These are phyloP conservation scores for Mangifera indica DNA, from an alignment of 345 rosid species.

Conservation along the genomic window DNA sequence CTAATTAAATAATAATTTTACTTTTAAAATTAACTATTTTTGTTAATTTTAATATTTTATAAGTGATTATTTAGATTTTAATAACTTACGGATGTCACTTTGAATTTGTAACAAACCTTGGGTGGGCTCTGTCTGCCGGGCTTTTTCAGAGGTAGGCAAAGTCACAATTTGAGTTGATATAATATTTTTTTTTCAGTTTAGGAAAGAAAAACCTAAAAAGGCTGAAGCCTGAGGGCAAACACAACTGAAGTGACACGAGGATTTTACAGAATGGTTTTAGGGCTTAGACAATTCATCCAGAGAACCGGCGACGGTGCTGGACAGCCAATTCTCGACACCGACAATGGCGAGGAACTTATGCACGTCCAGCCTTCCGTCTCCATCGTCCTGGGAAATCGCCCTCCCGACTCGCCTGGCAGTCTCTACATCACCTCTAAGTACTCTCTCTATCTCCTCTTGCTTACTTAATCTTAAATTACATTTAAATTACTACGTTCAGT, in stretches of 20 bases:
- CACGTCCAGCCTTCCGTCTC: constrained; percentile 72
- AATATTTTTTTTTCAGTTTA: too few relatives aligned
- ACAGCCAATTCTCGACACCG: constrained; percentile 56
- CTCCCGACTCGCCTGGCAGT: constrained; percentile 75
- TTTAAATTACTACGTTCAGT: not conserved
- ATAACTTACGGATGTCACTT: too few relatives aligned
- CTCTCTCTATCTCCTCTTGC: not conserved
- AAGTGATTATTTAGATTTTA: too few relatives aligned
- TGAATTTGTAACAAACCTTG: too few relatives aligned
- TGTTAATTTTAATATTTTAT: too few relatives aligned
- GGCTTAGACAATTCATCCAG: constrained; percentile 61
- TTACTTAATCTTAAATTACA: not conserved
- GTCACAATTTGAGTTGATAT: too few relatives aligned
- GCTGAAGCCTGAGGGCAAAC: not conserved
- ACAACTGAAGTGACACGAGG: constrained; percentile 1
- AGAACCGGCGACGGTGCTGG: constrained; percentile 60
- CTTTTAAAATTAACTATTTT: too few relatives aligned
- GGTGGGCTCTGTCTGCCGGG: too few relatives aligned
- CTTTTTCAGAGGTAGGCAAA: too few relatives aligned
- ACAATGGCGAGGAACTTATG: constrained; percentile 76
- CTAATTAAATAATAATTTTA: too few relatives aligned
- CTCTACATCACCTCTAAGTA: constrained; percentile 83
- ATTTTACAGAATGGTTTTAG: constrained; percentile 48
- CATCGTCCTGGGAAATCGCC: constrained; percentile 59
- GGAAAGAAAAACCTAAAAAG: constrained; percentile 14